Conservation (phyloP, 1,139 yeast genomes). For the Pichiaceae sp. region DNA sequence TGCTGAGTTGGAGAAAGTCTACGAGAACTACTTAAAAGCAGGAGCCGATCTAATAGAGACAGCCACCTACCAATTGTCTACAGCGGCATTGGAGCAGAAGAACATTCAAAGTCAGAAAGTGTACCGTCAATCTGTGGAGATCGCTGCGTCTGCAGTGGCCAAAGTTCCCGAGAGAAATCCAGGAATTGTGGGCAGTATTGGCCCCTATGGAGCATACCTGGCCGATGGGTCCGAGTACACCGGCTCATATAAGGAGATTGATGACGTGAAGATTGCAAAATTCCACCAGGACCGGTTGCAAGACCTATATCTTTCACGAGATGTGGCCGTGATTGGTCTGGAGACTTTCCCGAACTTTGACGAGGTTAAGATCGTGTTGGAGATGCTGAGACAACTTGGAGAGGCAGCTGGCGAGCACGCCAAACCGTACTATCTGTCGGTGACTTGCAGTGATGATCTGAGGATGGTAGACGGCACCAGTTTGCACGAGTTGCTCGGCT, state of each 20-base stretch:
- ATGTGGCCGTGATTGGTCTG: slow-evolving; percentile 47
- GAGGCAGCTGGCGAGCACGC: neutral
- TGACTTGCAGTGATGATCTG: slow-evolving; percentile 26
- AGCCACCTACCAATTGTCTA: slow-evolving; percentile 56
- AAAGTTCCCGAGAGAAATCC: slow-evolving; percentile 15
- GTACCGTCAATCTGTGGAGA: slow-evolving; percentile 20
- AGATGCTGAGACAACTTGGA: slow-evolving; percentile 18
- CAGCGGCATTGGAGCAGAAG: slow-evolving; percentile 29
- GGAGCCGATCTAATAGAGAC: slow-evolving; percentile 55
- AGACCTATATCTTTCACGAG: slow-evolving; percentile 27
- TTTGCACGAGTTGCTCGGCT: slow-evolving; percentile 15
- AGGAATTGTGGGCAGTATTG: slow-evolving; percentile 51
- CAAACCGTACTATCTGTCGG: slow-evolving; percentile 24
- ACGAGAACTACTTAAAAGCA: slow-evolving; percentile 37
- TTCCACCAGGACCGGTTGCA: slow-evolving; percentile 44
- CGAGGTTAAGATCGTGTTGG: slow-evolving; percentile 36
- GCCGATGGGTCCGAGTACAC: slow-evolving; percentile 65
- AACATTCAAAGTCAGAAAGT: slow-evolving; percentile 17
- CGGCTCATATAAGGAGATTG: slow-evolving; percentile 41
- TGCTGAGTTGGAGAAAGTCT: slow-evolving; percentile 38
- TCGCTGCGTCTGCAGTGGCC: slow-evolving; percentile 22
- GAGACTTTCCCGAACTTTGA: slow-evolving; percentile 56
- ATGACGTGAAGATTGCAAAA: slow-evolving; percentile 25
- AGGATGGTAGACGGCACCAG: slow-evolving; percentile 36
- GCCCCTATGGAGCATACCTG: slow-evolving; percentile 63